A percentile compares a stretch with the other conserved stretches of the same genome.
These are phyloP conservation scores for Dactylellina drechsleri DNA, from an alignment of 2,329 filamentous ascomycete genomes.

Conservation along the genomic window DNA sequence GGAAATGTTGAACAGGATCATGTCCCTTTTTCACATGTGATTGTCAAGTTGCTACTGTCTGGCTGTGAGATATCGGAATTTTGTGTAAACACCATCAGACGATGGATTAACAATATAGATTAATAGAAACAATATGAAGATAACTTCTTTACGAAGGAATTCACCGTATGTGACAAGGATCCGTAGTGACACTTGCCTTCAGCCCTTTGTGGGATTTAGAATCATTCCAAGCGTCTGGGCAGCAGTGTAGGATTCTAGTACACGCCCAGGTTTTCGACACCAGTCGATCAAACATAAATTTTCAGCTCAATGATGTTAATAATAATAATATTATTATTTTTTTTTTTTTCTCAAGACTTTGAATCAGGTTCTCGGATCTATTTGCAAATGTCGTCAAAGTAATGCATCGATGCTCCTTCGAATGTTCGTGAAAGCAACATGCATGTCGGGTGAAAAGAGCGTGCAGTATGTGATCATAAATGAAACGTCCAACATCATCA, in stretches of 20 bases:
- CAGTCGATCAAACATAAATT: no score
- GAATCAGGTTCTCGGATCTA: neutral
- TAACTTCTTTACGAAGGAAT: no score
- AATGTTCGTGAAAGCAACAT: neutral
- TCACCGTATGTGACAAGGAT: no score
- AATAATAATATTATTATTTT: no score
- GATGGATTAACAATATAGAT: neutral
- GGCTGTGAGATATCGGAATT: constrained; percentile 9
- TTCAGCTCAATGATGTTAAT: constrained; percentile 1
- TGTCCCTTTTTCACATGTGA: constrained; percentile 47
- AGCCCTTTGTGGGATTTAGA: no score
- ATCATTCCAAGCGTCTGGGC: no score
- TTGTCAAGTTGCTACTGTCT: neutral
- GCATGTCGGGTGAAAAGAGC: constrained; percentile 17
- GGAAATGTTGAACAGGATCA: constrained; percentile 18
- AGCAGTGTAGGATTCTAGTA: neutral
- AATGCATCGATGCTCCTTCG: neutral
- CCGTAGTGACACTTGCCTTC: no score
- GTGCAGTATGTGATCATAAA: constrained; percentile 20
- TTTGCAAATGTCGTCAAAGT: neutral
- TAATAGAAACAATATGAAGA: neutral
- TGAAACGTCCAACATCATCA: constrained; percentile 30
- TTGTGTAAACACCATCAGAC: neutral
- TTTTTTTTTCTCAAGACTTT: neutral
- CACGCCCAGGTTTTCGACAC: neutral